A percentile compares a stretch with the other conserved stretches of the same genome.
Evolutionary conservation across 257 asterid species (phyloP).

Genomic region (Salvia hispanica): DNA sequence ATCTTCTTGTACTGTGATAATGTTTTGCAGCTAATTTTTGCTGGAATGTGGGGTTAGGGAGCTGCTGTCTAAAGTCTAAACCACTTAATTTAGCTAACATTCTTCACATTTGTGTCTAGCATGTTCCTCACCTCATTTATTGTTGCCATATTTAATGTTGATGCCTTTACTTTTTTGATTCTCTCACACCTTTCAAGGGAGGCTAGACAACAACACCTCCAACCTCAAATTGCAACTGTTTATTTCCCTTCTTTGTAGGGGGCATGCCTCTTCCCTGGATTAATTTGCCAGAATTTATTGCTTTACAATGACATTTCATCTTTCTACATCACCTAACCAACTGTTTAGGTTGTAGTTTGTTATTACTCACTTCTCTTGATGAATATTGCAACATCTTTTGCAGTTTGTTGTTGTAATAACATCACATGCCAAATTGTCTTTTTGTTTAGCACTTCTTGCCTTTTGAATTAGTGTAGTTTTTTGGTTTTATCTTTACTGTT

Average conservation of each 20-base stretch:
- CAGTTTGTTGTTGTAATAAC: neutral
- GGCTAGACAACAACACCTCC: conserved; percentile 30
- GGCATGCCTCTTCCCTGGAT: conserved; percentile 36
- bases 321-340: conserved; percentile 25
- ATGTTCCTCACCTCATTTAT: conserved; percentile 37
- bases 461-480: neutral
- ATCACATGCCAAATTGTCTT: conserved; percentile 15
- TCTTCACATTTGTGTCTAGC: conserved; percentile 2
- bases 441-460: too few relatives aligned
- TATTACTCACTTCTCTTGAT: neutral
- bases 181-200: conserved; percentile 56
- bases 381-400: neutral
- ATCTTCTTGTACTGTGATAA: conserved; percentile 9
- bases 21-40: conserved; percentile 26
- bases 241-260: conserved; percentile 61
- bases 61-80: neutral
- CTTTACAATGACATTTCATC: conserved; percentile 47
- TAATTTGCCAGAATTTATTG: conserved; percentile 48
- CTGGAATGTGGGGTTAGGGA: conserved; percentile 32
- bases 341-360: conserved; percentile 1
- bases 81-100: conserved; percentile 28
- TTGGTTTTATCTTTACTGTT: neutral
- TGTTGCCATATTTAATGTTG: conserved; percentile 51
- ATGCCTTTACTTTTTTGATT: conserved; percentile 41
- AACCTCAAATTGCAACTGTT: conserved; percentile 43